These are phyloP conservation scores for Trypanosoma caninum DNA, from an alignment of 208 protist species.

Conservation along the genomic window DNA sequence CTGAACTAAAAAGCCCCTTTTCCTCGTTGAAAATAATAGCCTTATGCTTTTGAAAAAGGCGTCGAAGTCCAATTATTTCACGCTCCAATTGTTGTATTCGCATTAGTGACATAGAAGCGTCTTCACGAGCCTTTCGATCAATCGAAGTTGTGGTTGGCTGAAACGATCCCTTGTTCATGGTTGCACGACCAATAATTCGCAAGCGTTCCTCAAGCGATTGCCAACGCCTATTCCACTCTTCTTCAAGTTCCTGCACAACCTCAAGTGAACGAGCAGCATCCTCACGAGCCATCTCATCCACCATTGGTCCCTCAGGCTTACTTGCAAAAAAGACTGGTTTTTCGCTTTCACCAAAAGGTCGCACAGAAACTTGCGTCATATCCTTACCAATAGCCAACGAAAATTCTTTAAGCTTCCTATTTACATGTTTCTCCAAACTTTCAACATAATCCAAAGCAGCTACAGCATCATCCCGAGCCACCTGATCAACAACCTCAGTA, in stretches of 20 bases:
- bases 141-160: slow-evolving; percentile 24
- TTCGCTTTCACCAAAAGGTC: slow-evolving; percentile 23
- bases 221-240: slow-evolving; percentile 67
- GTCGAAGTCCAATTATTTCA: slow-evolving; percentile 55
- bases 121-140: slow-evolving; percentile 84
- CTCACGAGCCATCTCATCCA: slow-evolving; percentile 44
- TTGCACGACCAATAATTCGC: slow-evolving; percentile 75
- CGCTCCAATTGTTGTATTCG: slow-evolving; percentile 75
- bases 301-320: slow-evolving; percentile 5
- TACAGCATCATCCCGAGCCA: slow-evolving; percentile 74
- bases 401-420: slow-evolving; percentile 68
- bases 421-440: slow-evolving; percentile 53
- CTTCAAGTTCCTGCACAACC: slow-evolving; percentile 68
- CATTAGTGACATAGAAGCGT: slow-evolving; percentile 81
- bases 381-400: slow-evolving; percentile 40
- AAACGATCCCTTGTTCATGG: slow-evolving; percentile 41
- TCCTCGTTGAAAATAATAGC: not conserved
- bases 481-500: slow-evolving; percentile 36
- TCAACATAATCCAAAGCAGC: slow-evolving; percentile 64
- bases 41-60: slow-evolving; percentile 21
- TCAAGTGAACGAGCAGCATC: slow-evolving; percentile 47
- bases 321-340: not conserved
- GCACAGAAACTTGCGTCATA: slow-evolving; percentile 2
- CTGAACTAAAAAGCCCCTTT: not conserved
- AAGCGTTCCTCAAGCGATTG: slow-evolving; percentile 82